Evolutionary conservation across 371 early-diverging fungal species (phyloP).

Genomic region (Basidiobolus meristosporus): DNA sequence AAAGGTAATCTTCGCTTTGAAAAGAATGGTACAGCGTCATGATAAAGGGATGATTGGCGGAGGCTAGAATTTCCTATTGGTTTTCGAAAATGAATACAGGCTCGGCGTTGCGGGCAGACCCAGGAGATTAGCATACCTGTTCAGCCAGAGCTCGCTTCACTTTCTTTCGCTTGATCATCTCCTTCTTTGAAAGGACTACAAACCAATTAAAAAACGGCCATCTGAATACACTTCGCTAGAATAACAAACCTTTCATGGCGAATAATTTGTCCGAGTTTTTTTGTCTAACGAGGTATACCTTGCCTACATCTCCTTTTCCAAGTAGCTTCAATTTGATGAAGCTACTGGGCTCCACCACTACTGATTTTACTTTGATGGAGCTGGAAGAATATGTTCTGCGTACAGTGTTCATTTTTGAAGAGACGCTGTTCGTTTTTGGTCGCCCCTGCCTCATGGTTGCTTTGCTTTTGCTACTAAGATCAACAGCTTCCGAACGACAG

Average conservation of each 20-base stretch:
- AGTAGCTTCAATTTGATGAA: slow-evolving; percentile 70
- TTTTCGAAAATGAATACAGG: no score
- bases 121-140: no score
- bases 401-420: not conserved
- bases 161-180: slow-evolving; percentile 92
- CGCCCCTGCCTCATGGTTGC: not conserved
- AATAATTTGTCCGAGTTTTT: slow-evolving; percentile 65
- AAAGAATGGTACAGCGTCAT: slow-evolving; percentile 92
- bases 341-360: slow-evolving; percentile 63
- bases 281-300: slow-evolving; percentile 83
- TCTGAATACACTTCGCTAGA: not conserved
- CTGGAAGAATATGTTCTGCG: slow-evolving; percentile 51
- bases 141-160: slow-evolving; percentile 89
- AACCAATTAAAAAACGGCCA: not conserved
- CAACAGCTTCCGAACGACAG: not conserved
- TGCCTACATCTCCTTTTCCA: slow-evolving; percentile 93
- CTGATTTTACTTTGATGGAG: slow-evolving; percentile 55
- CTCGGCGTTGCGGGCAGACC: no score
- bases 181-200: slow-evolving; percentile 71
- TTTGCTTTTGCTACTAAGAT: not conserved
- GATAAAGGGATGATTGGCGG: slow-evolving; percentile 91
- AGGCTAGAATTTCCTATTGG: slow-evolving; percentile 59
- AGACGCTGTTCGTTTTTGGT: not conserved
- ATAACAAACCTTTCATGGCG: slow-evolving; percentile 72
- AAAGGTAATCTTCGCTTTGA: slow-evolving; percentile 84